Conservation (phyloP, 2,329 filamentous ascomycete species). For the Alternaria sp. region DNA sequence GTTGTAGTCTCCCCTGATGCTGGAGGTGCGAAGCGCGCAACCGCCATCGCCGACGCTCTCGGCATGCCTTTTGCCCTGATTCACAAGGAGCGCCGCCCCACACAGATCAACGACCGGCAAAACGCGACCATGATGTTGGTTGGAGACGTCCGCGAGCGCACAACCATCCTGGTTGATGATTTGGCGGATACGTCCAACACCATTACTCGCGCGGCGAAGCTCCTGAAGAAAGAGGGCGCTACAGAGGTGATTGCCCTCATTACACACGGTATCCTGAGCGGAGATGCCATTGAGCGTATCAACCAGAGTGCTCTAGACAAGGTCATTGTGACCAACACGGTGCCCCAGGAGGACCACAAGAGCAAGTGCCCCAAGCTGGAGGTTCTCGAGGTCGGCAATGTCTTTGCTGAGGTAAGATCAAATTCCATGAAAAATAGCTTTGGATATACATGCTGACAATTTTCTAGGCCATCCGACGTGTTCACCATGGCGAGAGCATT, state of each 20-base stretch:
- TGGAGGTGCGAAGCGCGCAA: conserved; percentile 94
- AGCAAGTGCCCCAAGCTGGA: conserved; percentile 85
- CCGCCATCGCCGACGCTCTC: conserved; percentile 90
- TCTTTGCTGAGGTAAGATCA: conserved; percentile 81
- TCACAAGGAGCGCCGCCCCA: conserved; percentile 95
- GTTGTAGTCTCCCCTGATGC: conserved; percentile 97
- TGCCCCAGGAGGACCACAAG: conserved; percentile 85
- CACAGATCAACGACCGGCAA: conserved; percentile 83
- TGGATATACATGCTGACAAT: conserved; percentile 28
- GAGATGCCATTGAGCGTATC: conserved; percentile 92
- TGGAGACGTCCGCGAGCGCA: conserved; percentile 80
- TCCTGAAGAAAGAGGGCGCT: conserved; percentile 94
- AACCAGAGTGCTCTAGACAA: conserved; percentile 93
- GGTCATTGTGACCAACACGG: conserved; percentile 93
- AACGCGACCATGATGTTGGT: conserved; percentile 93
- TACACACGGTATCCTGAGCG: conserved; percentile 94
- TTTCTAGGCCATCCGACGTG: conserved; percentile 80
- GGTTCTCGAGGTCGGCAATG: conserved; percentile 84
- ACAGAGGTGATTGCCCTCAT: conserved; percentile 88
- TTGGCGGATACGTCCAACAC: conserved; percentile 96
- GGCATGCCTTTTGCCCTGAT: conserved; percentile 97
- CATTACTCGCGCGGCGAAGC: conserved; percentile 92
- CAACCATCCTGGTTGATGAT: conserved; percentile 92
- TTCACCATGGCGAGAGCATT: conserved; percentile 98
- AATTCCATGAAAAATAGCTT: background rate